Percentiles rank a stretch among this genome's conserved stretches.
These are phyloP conservation scores for Haematococcus lacustris DNA, from an alignment of 139 green algal species.

Conservation along the genomic window DNA sequence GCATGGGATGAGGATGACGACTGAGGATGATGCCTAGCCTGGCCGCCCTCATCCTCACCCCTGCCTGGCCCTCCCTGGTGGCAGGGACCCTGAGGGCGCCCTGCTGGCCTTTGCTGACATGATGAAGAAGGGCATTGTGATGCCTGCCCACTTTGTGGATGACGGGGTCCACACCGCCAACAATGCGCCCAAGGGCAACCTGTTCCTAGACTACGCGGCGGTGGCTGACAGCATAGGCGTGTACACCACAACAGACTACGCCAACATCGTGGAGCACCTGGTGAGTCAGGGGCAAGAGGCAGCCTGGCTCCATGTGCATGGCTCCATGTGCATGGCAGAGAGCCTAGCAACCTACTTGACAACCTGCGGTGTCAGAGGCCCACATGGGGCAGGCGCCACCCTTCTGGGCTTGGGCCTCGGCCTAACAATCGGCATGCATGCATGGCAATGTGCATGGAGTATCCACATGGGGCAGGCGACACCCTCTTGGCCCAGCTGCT, in stretches of 20 bases:
- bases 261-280: constrained; percentile 90
- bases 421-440: too few species aligned
- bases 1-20: too few species aligned
- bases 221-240: constrained; percentile 83
- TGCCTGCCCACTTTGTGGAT: constrained; percentile 95
- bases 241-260: constrained; percentile 87
- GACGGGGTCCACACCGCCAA: constrained; percentile 67
- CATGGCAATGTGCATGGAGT: too few species aligned
- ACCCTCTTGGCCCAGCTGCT: too few species aligned
- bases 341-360: too few species aligned
- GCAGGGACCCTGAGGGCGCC: constrained; percentile 43
- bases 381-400: too few species aligned
- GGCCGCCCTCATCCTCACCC: too few species aligned
- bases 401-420: too few species aligned
- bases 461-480: too few species aligned
- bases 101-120: constrained; percentile 94
- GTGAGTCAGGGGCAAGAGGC: constrained; percentile 41
- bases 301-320: too few species aligned
- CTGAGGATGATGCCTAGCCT: constrained; percentile 38
- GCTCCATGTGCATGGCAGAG: too few species aligned
- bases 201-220: constrained; percentile 89
- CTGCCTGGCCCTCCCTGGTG: constrained; percentile 76
- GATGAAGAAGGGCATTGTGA: constrained; percentile 98
- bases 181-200: constrained; percentile 45
- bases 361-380: too few species aligned